Conservation (phyloP, 306 rosid genomes). For the Trichosanthes cucumerina region DNA sequence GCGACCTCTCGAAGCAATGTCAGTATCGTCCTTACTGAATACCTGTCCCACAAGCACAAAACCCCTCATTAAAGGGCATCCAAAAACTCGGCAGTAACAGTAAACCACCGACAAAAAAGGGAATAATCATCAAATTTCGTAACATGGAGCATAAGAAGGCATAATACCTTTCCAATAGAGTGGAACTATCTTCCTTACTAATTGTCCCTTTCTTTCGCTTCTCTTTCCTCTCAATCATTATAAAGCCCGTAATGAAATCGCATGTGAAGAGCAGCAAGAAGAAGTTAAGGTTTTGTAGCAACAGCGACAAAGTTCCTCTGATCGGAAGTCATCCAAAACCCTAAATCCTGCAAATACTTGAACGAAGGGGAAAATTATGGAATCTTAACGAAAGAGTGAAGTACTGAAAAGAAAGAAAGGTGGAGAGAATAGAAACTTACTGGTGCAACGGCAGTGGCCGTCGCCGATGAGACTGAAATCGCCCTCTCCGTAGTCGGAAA, state of each 20-base stretch:
- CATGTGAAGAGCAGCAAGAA: neutral
- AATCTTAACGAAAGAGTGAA: neutral
- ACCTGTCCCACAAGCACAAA: constrained; percentile 27
- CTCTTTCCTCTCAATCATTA: constrained; percentile 31
- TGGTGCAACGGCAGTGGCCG: neutral
- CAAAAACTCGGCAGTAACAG: neutral
- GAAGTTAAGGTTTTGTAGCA: too few species aligned
- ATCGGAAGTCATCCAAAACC: neutral
- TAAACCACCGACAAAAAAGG: neutral
- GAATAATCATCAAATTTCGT: neutral
- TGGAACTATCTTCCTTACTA: constrained; percentile 34
- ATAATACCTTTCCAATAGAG: constrained; percentile 43
- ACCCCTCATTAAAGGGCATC: neutral
- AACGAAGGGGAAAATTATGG: neutral
- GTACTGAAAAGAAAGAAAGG: neutral
- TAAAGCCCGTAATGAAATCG: neutral
- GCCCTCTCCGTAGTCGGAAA: neutral
- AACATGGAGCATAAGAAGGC: neutral
- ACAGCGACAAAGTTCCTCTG: too few species aligned
- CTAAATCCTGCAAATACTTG: constrained; percentile 1
- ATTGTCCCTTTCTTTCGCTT: constrained; percentile 27
- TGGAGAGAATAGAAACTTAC: neutral
- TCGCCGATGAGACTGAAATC: neutral
- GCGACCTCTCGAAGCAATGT: constrained; percentile 64
- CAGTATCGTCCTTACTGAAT: constrained; percentile 37